These are phyloP conservation scores for Candida alai DNA, from an alignment of 805 yeast genomes.

Conservation along the genomic window DNA sequence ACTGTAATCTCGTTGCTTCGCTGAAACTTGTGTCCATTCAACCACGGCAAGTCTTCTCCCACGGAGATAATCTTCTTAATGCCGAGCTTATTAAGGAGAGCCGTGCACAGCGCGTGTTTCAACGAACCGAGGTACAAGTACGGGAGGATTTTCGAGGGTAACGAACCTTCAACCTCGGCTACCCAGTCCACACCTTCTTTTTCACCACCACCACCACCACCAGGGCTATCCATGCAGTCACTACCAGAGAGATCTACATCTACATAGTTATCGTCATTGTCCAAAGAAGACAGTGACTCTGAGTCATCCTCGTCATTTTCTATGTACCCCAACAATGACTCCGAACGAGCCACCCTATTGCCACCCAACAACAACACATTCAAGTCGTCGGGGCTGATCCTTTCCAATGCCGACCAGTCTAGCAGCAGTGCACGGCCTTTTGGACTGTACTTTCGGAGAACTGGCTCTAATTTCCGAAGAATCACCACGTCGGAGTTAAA, in stretches of 20 bases:
- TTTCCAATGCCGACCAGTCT: conserved; percentile 30
- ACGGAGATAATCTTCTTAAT: conserved; percentile 78
- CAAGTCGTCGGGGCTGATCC: conserved; percentile 25
- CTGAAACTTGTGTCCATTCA: conserved; percentile 30
- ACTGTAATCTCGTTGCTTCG: conserved; percentile 19
- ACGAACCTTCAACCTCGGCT: conserved; percentile 52
- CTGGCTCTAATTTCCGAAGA: conserved; percentile 58
- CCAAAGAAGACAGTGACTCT: neutral
- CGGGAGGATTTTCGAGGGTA: conserved; percentile 81
- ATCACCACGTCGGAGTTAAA: conserved; percentile 73
- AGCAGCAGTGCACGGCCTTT: conserved; percentile 11
- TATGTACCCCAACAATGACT: conserved; percentile 24
- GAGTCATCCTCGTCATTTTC: conserved; percentile 15
- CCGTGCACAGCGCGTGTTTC: conserved; percentile 71
- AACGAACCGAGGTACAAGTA: conserved; percentile 84
- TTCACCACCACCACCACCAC: conserved; percentile 9
- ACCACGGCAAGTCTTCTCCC: conserved; percentile 77
- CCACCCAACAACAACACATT: conserved; percentile 30
- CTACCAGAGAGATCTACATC: too few relatives aligned
- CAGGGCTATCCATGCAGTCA: conserved; percentile 9
- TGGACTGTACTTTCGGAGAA: conserved; percentile 63
- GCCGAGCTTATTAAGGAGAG: conserved; percentile 58
- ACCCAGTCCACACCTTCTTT: conserved; percentile 28
- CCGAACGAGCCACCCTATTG: neutral
- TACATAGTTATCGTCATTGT: conserved; percentile 7